Conservation (phyloP, 2,329 filamentous ascomycete genomes). For the Tolypocladium ovalisporum region DNA sequence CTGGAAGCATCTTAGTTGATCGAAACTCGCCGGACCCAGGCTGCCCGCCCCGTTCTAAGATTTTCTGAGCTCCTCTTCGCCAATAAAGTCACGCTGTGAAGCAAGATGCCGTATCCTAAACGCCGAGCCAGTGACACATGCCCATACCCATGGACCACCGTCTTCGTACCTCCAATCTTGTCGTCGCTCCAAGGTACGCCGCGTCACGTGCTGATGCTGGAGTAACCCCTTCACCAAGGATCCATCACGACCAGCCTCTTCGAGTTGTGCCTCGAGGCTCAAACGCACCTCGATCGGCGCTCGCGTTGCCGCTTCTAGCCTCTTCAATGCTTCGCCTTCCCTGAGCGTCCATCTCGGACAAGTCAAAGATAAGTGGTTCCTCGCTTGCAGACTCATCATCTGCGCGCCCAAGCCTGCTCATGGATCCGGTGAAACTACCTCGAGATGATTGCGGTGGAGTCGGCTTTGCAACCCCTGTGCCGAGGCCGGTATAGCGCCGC, state of each 20-base stretch:
- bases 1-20: no score
- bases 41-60: no score
- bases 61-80: not conserved
- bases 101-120: not conserved
- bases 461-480: slow-evolving; percentile 18
- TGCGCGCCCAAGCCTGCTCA: slow-evolving; percentile 24
- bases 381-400: slow-evolving; percentile 47
- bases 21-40: no score
- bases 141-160: not conserved
- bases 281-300: slow-evolving; percentile 26
- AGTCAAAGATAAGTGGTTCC: slow-evolving; percentile 60
- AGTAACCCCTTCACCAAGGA: not conserved
- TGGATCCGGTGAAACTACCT: slow-evolving; percentile 33
- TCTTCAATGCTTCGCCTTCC: slow-evolving; percentile 50
- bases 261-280: slow-evolving; percentile 25
- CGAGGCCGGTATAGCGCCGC: slow-evolving; percentile 34
- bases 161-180: not conserved
- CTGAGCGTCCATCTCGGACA: slow-evolving; percentile 57
- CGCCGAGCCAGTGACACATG: not conserved
- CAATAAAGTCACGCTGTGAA: not conserved
- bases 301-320: slow-evolving; percentile 27
- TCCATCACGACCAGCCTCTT: slow-evolving; percentile 23
- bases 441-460: slow-evolving; percentile 33
- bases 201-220: not conserved
- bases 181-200: not conserved